Evolutionary conservation across 176 grass and related monocot genomes (phyloP), one percentile per base, ranked within the genome.

Genomic region (Eragrostis nindensis): DNA sequence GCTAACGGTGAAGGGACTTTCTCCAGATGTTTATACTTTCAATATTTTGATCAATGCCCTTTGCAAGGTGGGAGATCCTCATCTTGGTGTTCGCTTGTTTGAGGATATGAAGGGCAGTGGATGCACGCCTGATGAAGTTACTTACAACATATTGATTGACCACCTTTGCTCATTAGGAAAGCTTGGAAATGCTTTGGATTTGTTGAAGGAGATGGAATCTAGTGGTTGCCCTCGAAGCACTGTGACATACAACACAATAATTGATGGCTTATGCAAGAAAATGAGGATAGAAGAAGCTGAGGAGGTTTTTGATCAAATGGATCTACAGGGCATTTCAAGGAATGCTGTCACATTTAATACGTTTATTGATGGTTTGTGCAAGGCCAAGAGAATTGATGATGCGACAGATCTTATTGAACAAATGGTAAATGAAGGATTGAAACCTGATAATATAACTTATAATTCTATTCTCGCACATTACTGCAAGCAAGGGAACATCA

Each of bases 141-240:
- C 95, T 25, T 98, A 93, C 84, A 95, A 93, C 67, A 91, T 80
- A 73, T 78, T 98, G 71, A 93, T 98, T 73, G 79, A 89, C n/a
- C 91, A 89, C 52, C 61, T 98, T 54, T 98, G 92, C 76, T 89
- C 77, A 41, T 60, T 75, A 40, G 87, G 92, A 41, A 86, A 89
- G 83, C 56, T 93, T 71, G 74, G 53, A 56, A 89, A 91, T 86
- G 92, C 95, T 76, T 78, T 94, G 72, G 80, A 71, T 70, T 91
- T 98, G 75, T 86, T 98, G 75, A 98, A 98, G 80, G 92, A 98
- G 71, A 94, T 94, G 92, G 90, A 98, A 84, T 73, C 70, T 64
- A 89, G 67, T 68, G 90, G 88, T 38, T 94, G 81, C 80, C 54
- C 83, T 43, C 83, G 74, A 82, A 90, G 90, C 62, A 78, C 81